Base-by-base conservation (phyloP, 805 yeast species). In the Sporopachydermia quercuum region DNA sequence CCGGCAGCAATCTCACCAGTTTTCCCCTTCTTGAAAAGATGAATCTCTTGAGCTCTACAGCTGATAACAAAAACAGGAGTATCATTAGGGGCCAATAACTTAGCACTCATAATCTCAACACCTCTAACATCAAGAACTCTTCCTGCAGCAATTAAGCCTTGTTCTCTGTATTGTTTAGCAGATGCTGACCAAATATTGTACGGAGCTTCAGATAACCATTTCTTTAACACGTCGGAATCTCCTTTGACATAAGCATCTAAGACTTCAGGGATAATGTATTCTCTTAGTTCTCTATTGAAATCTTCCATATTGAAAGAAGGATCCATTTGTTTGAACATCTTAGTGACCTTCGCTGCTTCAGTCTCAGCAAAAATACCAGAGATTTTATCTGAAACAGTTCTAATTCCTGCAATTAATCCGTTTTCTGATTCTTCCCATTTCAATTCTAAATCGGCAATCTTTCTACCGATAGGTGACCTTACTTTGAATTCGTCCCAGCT, bases 191-290 rank as follows among this genome's bases (percentile, higher is more conserved):
- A 85, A 43, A 91, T 93, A 57, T 89, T 89, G 65, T 63, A 89
- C 36, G 98, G 96, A 18, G 97, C 97, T 62, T 91, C 98, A 38
- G 93, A 78, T 43, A 91, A 74, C 99, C 99, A 91, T 51, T 67
- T 64, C 59, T 87, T 83, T 56, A 91, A 69, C 15, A 78, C 78
- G 39, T 68, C 69, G 46, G 78, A 89, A 50, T 91, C 96, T 47
- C 95, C 95, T 49, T 80, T 80, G 43, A 84, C 84, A 61, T 86
- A 87, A 4, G 97, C 96, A 54, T 91, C 99, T 53, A 91, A 66
- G 27, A 91, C 74, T 60, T 91, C 99, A 6, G 99, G 98, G 42
- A 91, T 75, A 46, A 91, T 83, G 61, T 78, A 91, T 53, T 85
- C 89, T 58, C 97, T 79, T 53, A 89, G 68, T 43, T 89, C 87